phyloP scores from a whole-genome alignment of 1,139 yeast species.

The Taiozyma onychis region DNA sequence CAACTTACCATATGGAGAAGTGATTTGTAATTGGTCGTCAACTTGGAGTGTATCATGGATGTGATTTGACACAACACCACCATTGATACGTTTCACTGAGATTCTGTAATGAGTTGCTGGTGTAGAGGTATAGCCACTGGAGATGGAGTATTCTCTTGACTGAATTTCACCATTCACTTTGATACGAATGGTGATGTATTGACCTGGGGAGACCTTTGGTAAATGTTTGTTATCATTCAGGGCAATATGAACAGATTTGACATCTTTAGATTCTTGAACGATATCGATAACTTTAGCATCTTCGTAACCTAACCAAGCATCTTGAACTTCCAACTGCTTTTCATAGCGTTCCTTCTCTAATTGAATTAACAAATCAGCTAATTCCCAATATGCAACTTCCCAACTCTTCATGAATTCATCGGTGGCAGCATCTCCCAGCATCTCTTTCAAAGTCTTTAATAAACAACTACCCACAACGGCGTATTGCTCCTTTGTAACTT shows the following conservation, averaged over 20 bases:
- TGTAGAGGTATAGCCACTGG: constrained; percentile 28
- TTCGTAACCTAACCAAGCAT: constrained; percentile 53
- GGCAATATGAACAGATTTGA: constrained; percentile 46
- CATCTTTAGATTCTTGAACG: constrained; percentile 40
- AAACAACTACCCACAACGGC: constrained; percentile 57
- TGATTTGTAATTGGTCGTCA: constrained; percentile 45
- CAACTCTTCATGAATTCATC: constrained; percentile 57
- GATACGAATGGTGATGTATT: constrained; percentile 52
- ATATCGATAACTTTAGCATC: constrained; percentile 41
- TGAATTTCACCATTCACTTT: constrained; percentile 29
- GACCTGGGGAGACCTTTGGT: constrained; percentile 46
- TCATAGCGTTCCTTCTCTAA: constrained; percentile 47
- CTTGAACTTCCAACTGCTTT: constrained; percentile 24
- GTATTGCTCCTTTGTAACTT: constrained; percentile 57
- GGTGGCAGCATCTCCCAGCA: constrained; percentile 56
- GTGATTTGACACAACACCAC: constrained; percentile 49
- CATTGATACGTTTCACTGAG: constrained; percentile 45
- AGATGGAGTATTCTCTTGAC: constrained; percentile 50
- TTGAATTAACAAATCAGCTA: constrained; percentile 56
- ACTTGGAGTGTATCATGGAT: constrained; percentile 44
- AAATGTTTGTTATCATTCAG: constrained; percentile 36
- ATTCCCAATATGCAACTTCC: constrained; percentile 57
- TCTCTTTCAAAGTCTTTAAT: constrained; percentile 46
- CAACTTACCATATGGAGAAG: constrained; percentile 56
- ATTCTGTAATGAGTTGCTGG: constrained; percentile 39